These are phyloP conservation scores for Acanthamoeba divionensis DNA, from an alignment of 208 protist species.

Conservation along the genomic window DNA sequence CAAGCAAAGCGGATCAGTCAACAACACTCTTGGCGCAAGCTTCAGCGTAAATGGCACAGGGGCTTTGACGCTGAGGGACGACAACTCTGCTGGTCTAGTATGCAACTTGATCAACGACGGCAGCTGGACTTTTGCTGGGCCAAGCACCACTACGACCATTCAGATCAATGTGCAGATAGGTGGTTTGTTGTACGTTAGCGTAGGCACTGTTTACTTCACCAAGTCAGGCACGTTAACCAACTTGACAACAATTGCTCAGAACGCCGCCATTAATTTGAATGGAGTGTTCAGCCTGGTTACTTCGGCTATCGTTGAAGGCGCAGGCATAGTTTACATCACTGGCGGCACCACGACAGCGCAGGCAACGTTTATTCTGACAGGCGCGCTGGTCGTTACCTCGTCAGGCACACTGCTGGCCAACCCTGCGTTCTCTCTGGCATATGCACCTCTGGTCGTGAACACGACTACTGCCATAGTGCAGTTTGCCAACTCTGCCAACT, in stretches of 20 bases:
- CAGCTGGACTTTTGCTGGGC: too few relatives aligned
- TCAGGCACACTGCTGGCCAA: neutral
- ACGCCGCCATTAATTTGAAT: neutral
- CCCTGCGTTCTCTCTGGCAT: neutral
- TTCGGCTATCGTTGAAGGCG: neutral
- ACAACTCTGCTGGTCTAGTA: neutral
- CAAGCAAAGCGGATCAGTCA: neutral
- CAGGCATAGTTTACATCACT: neutral
- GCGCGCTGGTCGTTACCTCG: neutral
- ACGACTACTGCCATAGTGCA: neutral
- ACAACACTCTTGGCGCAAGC: neutral
- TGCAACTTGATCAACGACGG: slow-evolving; percentile 9
- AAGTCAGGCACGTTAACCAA: slow-evolving; percentile 22
- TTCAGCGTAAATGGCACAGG: neutral
- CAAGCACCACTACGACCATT: slow-evolving; percentile 33
- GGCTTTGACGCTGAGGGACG: neutral
- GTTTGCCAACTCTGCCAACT: neutral
- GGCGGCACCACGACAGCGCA: neutral
- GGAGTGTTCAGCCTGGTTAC: neutral
- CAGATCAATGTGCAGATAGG: neutral
- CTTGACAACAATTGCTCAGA: neutral
- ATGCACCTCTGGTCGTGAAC: neutral
- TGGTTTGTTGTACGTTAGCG: neutral
- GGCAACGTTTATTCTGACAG: neutral
- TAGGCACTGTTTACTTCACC: neutral